phyloP scores from a whole-genome alignment of 2,329 filamentous ascomycete species.

The Keithomyces neogunnii region DNA sequence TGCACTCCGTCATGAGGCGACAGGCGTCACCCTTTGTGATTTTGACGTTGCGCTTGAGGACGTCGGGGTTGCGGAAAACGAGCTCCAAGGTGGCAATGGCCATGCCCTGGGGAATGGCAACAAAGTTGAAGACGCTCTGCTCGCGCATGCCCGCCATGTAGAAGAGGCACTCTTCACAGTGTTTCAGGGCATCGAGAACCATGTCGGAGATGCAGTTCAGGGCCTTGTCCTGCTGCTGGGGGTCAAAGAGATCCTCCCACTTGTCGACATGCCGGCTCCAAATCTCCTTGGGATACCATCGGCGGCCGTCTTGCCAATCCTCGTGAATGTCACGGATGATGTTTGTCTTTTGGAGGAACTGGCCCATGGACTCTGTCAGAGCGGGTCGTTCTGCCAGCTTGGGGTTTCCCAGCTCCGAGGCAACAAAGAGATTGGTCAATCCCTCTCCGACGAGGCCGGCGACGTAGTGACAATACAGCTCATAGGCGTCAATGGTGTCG shows the following conservation, averaged over 20 bases:
- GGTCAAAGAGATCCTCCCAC: conserved; percentile 85
- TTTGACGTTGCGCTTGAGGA: conserved; percentile 86
- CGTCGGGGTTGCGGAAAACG: conserved; percentile 81
- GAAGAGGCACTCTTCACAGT: conserved; percentile 90
- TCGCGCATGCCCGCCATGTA: conserved; percentile 93
- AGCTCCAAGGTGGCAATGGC: conserved; percentile 90
- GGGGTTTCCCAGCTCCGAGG: conserved; percentile 77
- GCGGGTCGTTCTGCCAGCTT: conserved; percentile 69
- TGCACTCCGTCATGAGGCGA: conserved; percentile 82
- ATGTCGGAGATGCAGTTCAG: conserved; percentile 86
- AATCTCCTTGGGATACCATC: conserved; percentile 93
- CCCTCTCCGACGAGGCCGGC: conserved; percentile 98
- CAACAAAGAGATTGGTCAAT: conserved; percentile 81
- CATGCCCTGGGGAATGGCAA: conserved; percentile 94
- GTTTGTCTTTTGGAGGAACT: conserved; percentile 97
- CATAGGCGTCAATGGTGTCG: conserved; percentile 78
- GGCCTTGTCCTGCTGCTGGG: conserved; percentile 67
- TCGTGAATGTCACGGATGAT: conserved; percentile 95
- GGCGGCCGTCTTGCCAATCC: conserved; percentile 76
- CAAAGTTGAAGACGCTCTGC: conserved; percentile 98
- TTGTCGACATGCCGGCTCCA: conserved; percentile 92
- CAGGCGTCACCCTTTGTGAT: conserved; percentile 95
- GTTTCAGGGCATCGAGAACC: conserved; percentile 80
- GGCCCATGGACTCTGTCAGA: conserved; percentile 90
- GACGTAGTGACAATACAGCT: conserved; percentile 96